Percentiles rank a stretch among this genome's conserved stretches.
Evolutionary conservation across 2,329 filamentous ascomycete genomes (phyloP).

Genomic region (Epichloe uncinata): DNA sequence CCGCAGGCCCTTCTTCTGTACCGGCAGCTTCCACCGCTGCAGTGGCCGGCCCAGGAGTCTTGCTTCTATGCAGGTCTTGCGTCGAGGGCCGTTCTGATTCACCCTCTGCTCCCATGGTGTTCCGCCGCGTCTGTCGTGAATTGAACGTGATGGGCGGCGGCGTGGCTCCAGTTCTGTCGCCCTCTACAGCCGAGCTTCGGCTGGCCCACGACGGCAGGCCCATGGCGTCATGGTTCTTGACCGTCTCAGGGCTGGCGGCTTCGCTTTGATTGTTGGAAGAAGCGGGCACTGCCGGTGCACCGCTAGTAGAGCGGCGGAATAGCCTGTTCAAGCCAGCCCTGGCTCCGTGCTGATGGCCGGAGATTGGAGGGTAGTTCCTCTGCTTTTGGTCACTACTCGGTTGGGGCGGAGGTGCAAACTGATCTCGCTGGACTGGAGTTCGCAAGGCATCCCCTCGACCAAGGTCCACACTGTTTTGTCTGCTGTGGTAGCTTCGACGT

Average conservation of each 20-base stretch:
- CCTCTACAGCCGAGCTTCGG: slow-evolving; percentile 22
- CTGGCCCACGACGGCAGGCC: slow-evolving; percentile 28
- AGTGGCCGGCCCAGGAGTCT: slow-evolving; percentile 1
- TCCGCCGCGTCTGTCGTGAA: slow-evolving; percentile 18
- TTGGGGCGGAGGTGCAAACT: slow-evolving; percentile 8
- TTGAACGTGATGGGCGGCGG: slow-evolving; percentile 43
- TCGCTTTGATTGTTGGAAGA: background rate
- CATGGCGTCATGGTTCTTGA: slow-evolving; percentile 15
- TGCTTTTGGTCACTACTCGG: slow-evolving; percentile 20
- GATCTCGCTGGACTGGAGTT: slow-evolving; percentile 14
- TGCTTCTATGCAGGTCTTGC: slow-evolving; percentile 5
- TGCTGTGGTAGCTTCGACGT: slow-evolving; percentile 6
- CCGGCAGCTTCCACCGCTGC: slow-evolving; percentile 1
- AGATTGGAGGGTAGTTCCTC: slow-evolving; percentile 36
- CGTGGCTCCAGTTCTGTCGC: slow-evolving; percentile 35
- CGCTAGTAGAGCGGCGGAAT: slow-evolving; percentile 37
- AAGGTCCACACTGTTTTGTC: slow-evolving; percentile 20
- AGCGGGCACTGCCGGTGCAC: slow-evolving; percentile 8
- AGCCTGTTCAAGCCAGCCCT: slow-evolving; percentile 35
- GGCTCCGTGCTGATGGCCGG: slow-evolving; percentile 29
- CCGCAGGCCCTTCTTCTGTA: background rate
- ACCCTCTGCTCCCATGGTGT: slow-evolving; percentile 12
- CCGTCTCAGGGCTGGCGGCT: slow-evolving; percentile 6
- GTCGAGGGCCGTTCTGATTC: slow-evolving; percentile 9
- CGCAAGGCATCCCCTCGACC: slow-evolving; percentile 14